Evolutionary conservation across 108 stramenopile species (phyloP).

Genomic region (Nitzschia sp.): DNA sequence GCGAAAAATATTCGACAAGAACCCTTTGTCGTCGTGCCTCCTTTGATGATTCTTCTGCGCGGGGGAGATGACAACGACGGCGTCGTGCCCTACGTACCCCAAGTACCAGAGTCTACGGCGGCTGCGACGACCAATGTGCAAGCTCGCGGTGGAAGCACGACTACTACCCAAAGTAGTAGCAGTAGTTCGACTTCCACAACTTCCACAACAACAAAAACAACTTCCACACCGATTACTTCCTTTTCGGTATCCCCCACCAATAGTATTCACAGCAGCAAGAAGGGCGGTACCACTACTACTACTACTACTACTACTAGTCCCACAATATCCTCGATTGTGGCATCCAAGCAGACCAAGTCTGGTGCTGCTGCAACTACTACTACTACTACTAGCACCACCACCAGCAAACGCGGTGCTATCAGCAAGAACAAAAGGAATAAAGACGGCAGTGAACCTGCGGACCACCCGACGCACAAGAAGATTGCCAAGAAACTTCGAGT

Average conservation of each 20-base stretch:
- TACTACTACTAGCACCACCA: background rate
- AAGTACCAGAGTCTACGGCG: background rate
- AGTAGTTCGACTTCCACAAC: too few species aligned
- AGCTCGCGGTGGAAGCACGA: background rate
- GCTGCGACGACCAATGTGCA: too few species aligned
- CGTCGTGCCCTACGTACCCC: too few species aligned
- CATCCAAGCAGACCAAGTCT: too few species aligned
- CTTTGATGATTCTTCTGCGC: too few species aligned
- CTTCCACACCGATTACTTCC: background rate
- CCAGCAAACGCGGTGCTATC: background rate
- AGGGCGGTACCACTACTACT: background rate
- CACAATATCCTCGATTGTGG: too few species aligned
- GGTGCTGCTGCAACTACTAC: background rate
- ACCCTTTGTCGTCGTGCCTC: too few species aligned
- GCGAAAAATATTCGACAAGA: too few species aligned
- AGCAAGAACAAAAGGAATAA: background rate
- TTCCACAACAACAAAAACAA: background rate
- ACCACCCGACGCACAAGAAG: too few species aligned
- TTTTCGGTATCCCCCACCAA: background rate
- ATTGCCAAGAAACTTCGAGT: constrained; percentile 38
- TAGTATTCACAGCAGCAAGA: background rate
- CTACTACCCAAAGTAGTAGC: too few species aligned
- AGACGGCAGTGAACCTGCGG: too few species aligned
- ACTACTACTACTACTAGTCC: background rate
- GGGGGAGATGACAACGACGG: too few species aligned